Evolutionary conservation across 169 alveolate genomes (phyloP).

Genomic region (Plasmodium gaboni): DNA sequence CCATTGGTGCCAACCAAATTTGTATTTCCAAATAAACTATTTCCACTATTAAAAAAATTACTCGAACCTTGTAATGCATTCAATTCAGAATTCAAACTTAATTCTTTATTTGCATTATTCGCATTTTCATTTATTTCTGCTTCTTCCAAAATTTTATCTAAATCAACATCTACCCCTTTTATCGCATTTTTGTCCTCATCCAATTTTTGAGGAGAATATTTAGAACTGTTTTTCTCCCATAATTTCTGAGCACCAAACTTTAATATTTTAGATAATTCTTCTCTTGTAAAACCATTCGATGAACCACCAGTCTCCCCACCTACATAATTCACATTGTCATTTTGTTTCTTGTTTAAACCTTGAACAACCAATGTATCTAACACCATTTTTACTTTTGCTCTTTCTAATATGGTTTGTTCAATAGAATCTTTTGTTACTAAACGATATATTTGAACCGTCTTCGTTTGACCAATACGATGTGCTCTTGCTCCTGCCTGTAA

Average conservation of each 20-base stretch:
- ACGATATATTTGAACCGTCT: constrained; percentile 96
- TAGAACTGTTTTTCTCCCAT: constrained; percentile 85
- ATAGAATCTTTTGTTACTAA: constrained; percentile 96
- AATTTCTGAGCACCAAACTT: constrained; percentile 93
- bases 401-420: constrained; percentile 98
- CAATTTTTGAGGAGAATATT: constrained; percentile 47
- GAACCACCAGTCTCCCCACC: constrained; percentile 79
- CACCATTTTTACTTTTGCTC: constrained; percentile 98
- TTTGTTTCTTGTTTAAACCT: constrained; percentile 87
- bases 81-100: constrained; percentile 71
- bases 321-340: constrained; percentile 80
- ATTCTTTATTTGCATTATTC: constrained; percentile 76
- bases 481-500: constrained; percentile 99
- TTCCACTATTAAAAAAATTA: constrained; percentile 32
- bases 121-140: constrained; percentile 90
- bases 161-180: constrained; percentile 86
- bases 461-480: constrained; percentile 98
- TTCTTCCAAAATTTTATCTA: constrained; percentile 91
- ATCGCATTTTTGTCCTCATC: constrained; percentile 60
- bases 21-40: constrained; percentile 24
- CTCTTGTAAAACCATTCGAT: constrained; percentile 89
- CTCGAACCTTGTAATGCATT: constrained; percentile 43
- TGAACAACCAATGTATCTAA: constrained; percentile 97
- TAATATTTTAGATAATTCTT: constrained; percentile 91
- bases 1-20: constrained; percentile 61